Evolutionary conservation across 106 monocot species (phyloP), one percentile per base, ranked within the genome.

Genomic region (Acorus calamus): DNA sequence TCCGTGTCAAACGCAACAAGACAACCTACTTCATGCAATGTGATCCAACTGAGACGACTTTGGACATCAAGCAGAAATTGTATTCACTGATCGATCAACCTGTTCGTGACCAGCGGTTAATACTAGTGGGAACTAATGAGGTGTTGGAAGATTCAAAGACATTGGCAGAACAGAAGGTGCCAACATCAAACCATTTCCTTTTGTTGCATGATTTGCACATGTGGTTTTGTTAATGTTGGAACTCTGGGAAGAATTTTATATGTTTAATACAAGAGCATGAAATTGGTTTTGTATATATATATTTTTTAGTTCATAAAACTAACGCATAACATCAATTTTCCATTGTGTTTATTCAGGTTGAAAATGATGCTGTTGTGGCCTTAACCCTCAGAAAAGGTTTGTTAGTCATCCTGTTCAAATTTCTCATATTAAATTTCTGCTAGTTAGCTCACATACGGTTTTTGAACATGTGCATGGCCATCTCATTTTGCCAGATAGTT

Each of bases 1-100:
- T 96, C 54, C 81, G 94, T 69, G 87, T 96, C 65, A 96, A 96
- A 69, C 90, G 87, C 60, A 72, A 76, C 63, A 96, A 87, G 71
- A 81, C 79, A 47, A 96, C 94, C 61, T 96, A 90, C 82, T 96
- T 82, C 59, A 61, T 96, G 61, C 86, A 90, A 66, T 96, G 94
- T 78, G 90, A 96, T 61, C 90, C 90, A 73, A 84, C 90, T 62
- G 94, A 90, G 69, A 82, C 84, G 55, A 80, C 77, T 78, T n/a
- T 90, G 47, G 82, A 80, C 52, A 96, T 96, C 60, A 96, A 96
- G 79, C 87, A 87, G 73, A 96, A 96, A 66, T 59, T 96, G 63
- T 78, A 74, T 56, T 58, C 65, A 42, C 71, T 96, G 52, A 73
- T 84, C 59, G 87, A 90, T 46, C 84, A 78, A 61, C 80, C 82